Percentiles rank a stretch among this genome's conserved stretches.
Conservation (phyloP, 345 rosid genomes). For the Microcos paniculata region DNA sequence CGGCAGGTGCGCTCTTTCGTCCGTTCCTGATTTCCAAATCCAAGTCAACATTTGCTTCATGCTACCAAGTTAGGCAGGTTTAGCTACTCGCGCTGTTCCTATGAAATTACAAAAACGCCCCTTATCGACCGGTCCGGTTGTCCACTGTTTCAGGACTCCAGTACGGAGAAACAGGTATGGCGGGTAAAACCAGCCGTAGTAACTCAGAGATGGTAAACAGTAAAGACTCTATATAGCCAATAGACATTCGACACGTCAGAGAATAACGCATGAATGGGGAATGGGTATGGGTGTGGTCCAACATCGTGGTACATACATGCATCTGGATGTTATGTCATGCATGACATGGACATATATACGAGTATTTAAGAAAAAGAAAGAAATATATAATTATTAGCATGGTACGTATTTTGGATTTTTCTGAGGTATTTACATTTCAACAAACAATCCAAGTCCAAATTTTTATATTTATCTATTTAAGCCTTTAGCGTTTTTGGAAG, state of each 20-base stretch:
- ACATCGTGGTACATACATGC: neutral
- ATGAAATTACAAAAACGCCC: neutral
- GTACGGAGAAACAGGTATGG: neutral
- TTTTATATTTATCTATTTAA: neutral
- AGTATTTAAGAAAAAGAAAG: neutral
- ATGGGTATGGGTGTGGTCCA: neutral
- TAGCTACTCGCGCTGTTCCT: neutral
- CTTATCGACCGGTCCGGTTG: neutral
- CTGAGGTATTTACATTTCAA: neutral
- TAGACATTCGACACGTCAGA: neutral
- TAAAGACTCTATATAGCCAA: neutral
- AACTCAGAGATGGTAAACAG: neutral
- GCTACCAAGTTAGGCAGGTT: neutral
- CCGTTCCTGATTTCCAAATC: neutral
- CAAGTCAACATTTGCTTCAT: neutral
- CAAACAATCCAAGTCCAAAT: neutral
- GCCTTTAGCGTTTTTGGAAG: neutral
- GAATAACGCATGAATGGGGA: too few species aligned
- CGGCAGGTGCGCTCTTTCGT: neutral
- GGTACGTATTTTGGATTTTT: neutral
- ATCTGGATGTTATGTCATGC: neutral
- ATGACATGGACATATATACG: neutral
- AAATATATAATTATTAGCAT: too few species aligned
- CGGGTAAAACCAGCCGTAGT: slow-evolving; percentile 2
- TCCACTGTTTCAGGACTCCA: neutral